Conservation (phyloP, 2,329 filamentous ascomycete species). For the Penicillium glabrum region DNA sequence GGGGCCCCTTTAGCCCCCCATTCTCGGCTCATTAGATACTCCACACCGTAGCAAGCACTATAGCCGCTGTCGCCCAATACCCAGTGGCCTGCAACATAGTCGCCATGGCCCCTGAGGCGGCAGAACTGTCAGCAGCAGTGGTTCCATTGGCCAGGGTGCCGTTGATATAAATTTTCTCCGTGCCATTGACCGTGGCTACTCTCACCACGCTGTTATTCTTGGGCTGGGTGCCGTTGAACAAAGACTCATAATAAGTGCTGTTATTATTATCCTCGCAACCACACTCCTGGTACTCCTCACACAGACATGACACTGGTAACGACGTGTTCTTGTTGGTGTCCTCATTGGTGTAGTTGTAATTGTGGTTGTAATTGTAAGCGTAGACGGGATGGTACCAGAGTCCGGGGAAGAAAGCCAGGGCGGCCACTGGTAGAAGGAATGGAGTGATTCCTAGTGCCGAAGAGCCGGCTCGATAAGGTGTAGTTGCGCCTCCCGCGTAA, state of each 20-base stretch:
- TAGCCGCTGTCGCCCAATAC: constrained; percentile 43
- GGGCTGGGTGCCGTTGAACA: constrained; percentile 43
- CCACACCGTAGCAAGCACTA: constrained; percentile 37
- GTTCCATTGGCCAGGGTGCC: constrained; percentile 49
- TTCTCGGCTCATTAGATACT: constrained; percentile 17
- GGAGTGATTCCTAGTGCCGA: constrained; percentile 53
- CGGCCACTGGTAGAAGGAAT: constrained; percentile 49
- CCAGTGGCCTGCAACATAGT: constrained; percentile 35
- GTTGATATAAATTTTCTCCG: constrained; percentile 48
- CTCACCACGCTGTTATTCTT: constrained; percentile 40
- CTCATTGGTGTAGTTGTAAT: constrained; percentile 49
- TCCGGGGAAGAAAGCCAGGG: constrained; percentile 51
- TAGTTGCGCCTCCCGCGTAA: constrained; percentile 53
- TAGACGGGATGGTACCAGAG: constrained; percentile 58
- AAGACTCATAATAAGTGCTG: constrained; percentile 41
- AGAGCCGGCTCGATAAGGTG: constrained; percentile 9
- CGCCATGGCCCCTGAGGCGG: constrained; percentile 18
- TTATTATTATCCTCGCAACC: constrained; percentile 57
- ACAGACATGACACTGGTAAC: constrained; percentile 57
- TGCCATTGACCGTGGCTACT: constrained; percentile 44
- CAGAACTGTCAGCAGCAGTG: constrained; percentile 35
- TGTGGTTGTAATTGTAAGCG: constrained; percentile 53
- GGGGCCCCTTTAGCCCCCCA: not conserved
- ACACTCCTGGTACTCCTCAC: constrained; percentile 54
- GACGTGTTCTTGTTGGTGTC: constrained; percentile 49